Evolutionary conservation across 805 yeast species (phyloP).

Genomic region (Pichia nakasei): DNA sequence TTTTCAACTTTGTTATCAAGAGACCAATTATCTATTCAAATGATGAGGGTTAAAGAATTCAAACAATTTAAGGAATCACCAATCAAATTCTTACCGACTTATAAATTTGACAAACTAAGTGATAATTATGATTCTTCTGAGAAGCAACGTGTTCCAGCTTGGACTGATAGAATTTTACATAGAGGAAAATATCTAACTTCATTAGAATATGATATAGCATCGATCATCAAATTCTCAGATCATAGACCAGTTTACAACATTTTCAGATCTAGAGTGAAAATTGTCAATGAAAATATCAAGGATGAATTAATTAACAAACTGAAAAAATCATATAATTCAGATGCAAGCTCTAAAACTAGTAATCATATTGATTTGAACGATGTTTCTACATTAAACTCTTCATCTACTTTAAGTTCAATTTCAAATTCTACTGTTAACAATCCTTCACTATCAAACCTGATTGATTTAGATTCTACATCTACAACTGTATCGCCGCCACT

Average conservation of each 20-base stretch:
- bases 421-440: slow-evolving; percentile 8
- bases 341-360: slow-evolving; percentile 4
- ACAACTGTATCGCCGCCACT: slow-evolving; percentile 13
- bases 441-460: slow-evolving; percentile 10
- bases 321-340: slow-evolving; percentile 37
- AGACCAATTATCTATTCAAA: slow-evolving; percentile 77
- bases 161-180: slow-evolving; percentile 87
- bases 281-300: slow-evolving; percentile 58
- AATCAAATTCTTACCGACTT: slow-evolving; percentile 78
- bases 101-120: slow-evolving; percentile 84
- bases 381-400: slow-evolving; percentile 6
- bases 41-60: slow-evolving; percentile 64
- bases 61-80: slow-evolving; percentile 69
- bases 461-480: slow-evolving; percentile 16
- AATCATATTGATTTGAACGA: slow-evolving; percentile 26
- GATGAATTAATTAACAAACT: slow-evolving; percentile 46
- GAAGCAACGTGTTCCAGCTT: slow-evolving; percentile 86
- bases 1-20: slow-evolving; percentile 44
- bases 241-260: slow-evolving; percentile 90
- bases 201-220: slow-evolving; percentile 58
- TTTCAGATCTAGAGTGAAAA: slow-evolving; percentile 54
- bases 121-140: slow-evolving; percentile 79
- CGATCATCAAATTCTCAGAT: slow-evolving; percentile 60
- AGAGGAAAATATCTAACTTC: slow-evolving; percentile 53
- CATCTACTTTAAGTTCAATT: neutral